These are phyloP conservation scores for Plasmodium malariae DNA, from an alignment of 169 alveolate genomes.

Conservation along the genomic window DNA sequence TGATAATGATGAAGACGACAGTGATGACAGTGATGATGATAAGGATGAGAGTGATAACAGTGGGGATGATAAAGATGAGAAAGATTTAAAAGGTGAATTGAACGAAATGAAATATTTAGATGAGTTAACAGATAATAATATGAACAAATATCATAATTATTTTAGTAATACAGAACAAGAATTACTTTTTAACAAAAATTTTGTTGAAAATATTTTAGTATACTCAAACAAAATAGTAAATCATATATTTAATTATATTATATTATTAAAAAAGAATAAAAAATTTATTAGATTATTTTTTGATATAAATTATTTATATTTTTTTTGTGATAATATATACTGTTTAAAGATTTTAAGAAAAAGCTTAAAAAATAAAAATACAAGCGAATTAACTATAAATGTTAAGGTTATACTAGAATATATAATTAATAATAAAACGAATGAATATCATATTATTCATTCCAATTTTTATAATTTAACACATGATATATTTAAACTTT, in stretches of 20 bases:
- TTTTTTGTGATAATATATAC: constrained; percentile 43
- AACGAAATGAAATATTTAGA: background rate
- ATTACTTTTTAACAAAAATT: constrained; percentile 2
- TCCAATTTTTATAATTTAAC: constrained; percentile 38
- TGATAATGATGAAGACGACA: background rate
- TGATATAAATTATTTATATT: constrained; percentile 49
- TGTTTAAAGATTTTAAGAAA: constrained; percentile 23
- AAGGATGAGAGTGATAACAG: background rate
- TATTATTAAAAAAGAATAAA: constrained; percentile 37
- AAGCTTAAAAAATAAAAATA: constrained; percentile 22
- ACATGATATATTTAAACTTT: constrained; percentile 60
- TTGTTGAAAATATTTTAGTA: constrained; percentile 1
- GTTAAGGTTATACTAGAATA: constrained; percentile 38
- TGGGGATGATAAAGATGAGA: background rate
- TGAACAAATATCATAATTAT: background rate
- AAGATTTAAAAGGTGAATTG: background rate
- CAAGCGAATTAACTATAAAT: constrained; percentile 32
- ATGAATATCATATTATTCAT: constrained; percentile 52
- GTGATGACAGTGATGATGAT: constrained; percentile 2
- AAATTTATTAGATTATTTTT: constrained; percentile 41
- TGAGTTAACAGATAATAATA: background rate
- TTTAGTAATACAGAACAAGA: constrained; percentile 8
- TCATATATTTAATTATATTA: constrained; percentile 45
- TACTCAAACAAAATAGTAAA: constrained; percentile 14
- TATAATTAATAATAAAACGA: constrained; percentile 25